Percentiles rank a stretch among this genome's conserved stretches.
Conservation (phyloP, 805 yeast genomes). For the Wickerhamiella azyma region DNA sequence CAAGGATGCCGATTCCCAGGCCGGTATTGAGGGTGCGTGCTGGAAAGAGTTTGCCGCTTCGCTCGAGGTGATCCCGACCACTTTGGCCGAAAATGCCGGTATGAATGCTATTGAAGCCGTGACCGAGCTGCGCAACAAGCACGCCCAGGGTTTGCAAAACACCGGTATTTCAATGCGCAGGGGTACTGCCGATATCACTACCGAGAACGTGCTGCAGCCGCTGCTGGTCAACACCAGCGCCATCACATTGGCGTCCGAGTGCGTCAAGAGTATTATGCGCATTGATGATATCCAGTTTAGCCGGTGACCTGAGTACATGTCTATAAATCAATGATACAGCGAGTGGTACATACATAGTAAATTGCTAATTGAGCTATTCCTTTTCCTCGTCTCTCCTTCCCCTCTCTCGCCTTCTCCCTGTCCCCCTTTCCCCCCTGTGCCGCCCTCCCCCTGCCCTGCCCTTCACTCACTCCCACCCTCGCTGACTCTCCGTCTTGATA, state of each 20-base stretch:
- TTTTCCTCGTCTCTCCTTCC: no score
- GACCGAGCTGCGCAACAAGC: slow-evolving; percentile 81
- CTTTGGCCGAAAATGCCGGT: slow-evolving; percentile 92
- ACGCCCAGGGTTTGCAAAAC: slow-evolving; percentile 76
- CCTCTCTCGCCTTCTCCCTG: no score
- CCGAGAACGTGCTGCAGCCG: slow-evolving; percentile 94
- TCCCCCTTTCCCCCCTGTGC: no score
- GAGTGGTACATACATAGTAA: not conserved
- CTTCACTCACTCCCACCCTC: not conserved
- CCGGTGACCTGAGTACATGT: slow-evolving; percentile 39
- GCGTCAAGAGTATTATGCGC: slow-evolving; percentile 88
- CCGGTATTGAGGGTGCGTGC: slow-evolving; percentile 82
- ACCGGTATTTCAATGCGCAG: slow-evolving; percentile 96
- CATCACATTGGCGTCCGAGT: slow-evolving; percentile 85
- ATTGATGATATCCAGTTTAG: slow-evolving; percentile 95
- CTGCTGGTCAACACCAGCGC: slow-evolving; percentile 91
- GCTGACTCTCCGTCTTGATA: slow-evolving; percentile 8
- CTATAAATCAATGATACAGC: not conserved
- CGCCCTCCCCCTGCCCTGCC: no score
- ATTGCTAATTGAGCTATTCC: no score
- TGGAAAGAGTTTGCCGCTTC: slow-evolving; percentile 89
- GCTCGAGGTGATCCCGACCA: slow-evolving; percentile 82
- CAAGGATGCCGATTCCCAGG: slow-evolving; percentile 55
- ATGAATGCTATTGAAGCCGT: slow-evolving; percentile 81
- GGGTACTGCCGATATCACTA: slow-evolving; percentile 81